Base-by-base conservation (phyloP, 2,329 filamentous ascomycete species). In the Phialemonium atrogriseum region DNA sequence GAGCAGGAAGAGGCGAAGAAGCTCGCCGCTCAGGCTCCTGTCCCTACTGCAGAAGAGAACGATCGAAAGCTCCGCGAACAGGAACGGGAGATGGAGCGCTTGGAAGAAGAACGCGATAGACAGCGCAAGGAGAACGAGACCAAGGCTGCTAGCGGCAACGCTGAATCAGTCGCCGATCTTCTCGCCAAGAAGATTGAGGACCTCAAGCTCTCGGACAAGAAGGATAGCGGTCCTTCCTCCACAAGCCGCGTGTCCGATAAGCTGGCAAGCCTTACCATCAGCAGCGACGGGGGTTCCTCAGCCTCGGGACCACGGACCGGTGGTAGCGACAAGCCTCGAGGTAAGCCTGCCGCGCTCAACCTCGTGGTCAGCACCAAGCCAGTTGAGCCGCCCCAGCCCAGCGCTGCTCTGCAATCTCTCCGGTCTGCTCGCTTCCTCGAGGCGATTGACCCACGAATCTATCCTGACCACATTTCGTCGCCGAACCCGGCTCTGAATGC, bases 401-500 rank as follows among this genome's bases (percentile, higher is more conserved):
- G 86, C 42, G 86, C 91, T 37, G 89, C 88, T 39, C 81, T 98
- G 54, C 88, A 94, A 58, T 84, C 89, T 7, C 73, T 98, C 40
- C 89, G 91, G 64, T 89, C 87, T 12, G 85, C 91, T 34, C 83
- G 88, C 30, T 89, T 94, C 66, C 68, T 98, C 35, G 76, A 81
- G 30, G 77, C 89, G 40, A 77, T 88, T 42, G 80, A 77, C 50
- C 77, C 84, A 48, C 70, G 86, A 39, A 73, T 81, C 24, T 98
- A 98, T 55, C 89, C 91, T 11, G 64, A 75, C 4, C 83, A 84
- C 33, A 82, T 96, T 54, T 75, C 72, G 39, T 94, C 88, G 16
- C 91, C 91, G 7, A 96, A 95, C 60, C 86, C 89, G 9, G 84
- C 89, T 3, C 64, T 95, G 43, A 98, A 96, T 57, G 67, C 73